Conservation (phyloP, 768 basidiomycete genomes). For the Nidularia sp. region DNA sequence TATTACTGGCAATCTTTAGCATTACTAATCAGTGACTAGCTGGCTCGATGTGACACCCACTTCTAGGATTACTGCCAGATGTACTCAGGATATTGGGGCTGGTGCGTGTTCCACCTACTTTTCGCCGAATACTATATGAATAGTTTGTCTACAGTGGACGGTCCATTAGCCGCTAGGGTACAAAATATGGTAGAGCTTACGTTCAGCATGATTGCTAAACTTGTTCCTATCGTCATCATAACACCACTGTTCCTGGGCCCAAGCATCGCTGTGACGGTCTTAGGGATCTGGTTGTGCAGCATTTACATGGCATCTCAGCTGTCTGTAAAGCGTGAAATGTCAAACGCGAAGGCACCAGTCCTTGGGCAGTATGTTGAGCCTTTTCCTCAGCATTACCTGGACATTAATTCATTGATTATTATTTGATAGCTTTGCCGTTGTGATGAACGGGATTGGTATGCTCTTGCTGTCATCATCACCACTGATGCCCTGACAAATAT, state of each 20-base stretch:
- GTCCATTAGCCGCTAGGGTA: constrained; percentile 22
- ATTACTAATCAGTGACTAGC: not conserved
- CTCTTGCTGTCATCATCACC: not conserved
- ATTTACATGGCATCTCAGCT: constrained; percentile 41
- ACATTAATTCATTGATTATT: not conserved
- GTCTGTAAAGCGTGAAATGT: constrained; percentile 41
- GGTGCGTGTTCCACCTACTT: not conserved
- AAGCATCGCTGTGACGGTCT: constrained; percentile 12
- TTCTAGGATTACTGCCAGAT: not conserved
- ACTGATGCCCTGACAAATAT: not conserved
- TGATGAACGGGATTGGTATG: too few species aligned
- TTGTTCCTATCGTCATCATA: constrained; percentile 36
- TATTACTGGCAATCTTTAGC: not conserved
- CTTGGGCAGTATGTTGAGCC: constrained; percentile 36
- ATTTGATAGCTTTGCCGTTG: not conserved
- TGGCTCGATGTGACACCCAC: not conserved
- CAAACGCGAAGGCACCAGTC: constrained; percentile 36
- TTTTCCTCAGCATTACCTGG: not conserved
- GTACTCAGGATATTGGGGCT: not conserved
- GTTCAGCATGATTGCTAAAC: constrained; percentile 31
- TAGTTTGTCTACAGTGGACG: constrained; percentile 37
- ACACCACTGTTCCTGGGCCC: constrained; percentile 35
- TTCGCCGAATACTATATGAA: too few species aligned
- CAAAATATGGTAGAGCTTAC: constrained; percentile 23
- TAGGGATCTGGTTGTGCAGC: constrained; percentile 20